Conservation (phyloP, 768 basidiomycete genomes). For the Rhodotorula kratochvilovae region DNA sequence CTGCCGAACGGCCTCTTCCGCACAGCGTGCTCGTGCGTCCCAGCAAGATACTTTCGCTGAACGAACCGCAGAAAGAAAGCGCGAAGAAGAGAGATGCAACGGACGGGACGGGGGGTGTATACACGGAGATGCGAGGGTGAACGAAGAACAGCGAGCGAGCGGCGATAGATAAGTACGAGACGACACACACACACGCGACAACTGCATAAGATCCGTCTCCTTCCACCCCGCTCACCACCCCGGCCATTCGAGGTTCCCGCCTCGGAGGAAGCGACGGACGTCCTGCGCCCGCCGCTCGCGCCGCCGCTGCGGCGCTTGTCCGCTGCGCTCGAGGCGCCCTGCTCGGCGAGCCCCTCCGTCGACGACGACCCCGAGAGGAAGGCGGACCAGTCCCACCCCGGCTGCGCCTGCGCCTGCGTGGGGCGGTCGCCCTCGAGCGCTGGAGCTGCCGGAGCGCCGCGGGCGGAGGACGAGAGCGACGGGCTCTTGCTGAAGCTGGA, state of each 20-base stretch:
- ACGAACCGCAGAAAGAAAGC: too few relatives aligned
- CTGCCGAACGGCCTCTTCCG: too few relatives aligned
- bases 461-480: not conserved
- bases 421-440: not conserved
- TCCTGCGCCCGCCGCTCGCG: too few relatives aligned
- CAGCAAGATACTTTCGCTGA: too few relatives aligned
- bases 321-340: not conserved
- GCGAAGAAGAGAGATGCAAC: not conserved
- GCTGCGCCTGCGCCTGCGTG: not conserved
- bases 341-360: not conserved
- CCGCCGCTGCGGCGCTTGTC: too few relatives aligned
- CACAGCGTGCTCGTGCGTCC: too few relatives aligned
- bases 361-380: constrained; percentile 9
- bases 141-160: too few relatives aligned
- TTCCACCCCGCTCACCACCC: not conserved
- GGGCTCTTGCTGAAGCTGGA: not conserved
- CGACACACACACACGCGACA: too few relatives aligned
- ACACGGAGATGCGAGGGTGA: too few relatives aligned
- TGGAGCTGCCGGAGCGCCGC: not conserved
- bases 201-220: too few relatives aligned
- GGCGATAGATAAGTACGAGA: too few relatives aligned
- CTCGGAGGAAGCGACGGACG: not conserved
- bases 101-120: too few relatives aligned
- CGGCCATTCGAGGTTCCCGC: not conserved
- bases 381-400: constrained; percentile 31